Evolutionary conservation across 1,284 basidiomycete genomes (phyloP).

Genomic region (Ceratobasidium sp.): DNA sequence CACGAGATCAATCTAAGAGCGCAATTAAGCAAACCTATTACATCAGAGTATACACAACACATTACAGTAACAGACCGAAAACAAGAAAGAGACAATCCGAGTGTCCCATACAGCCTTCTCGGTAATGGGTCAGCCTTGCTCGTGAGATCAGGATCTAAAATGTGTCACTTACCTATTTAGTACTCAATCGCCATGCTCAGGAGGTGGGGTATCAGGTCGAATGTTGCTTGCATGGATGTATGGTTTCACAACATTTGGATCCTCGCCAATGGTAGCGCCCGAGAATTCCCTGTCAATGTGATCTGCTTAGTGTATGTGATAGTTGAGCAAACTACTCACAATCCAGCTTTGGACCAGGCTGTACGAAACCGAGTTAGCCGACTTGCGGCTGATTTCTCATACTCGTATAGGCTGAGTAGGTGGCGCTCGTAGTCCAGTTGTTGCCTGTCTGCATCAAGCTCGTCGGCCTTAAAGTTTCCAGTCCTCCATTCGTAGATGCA

Average conservation of each 20-base stretch:
- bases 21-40: too few relatives aligned
- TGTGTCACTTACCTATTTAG: background rate
- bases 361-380: background rate
- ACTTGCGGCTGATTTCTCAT: background rate
- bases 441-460: constrained; percentile 11
- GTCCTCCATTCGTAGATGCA: constrained; percentile 8
- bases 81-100: too few relatives aligned
- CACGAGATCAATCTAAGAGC: too few relatives aligned
- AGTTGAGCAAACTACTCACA: constrained; percentile 1
- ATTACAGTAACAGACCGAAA: too few relatives aligned
- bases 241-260: background rate
- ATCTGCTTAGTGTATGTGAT: background rate
- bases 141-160: background rate
- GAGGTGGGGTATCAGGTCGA: constrained; percentile 13
- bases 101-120: background rate
- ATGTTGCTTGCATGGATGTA: constrained; percentile 2
- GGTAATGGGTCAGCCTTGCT: background rate
- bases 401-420: constrained; percentile 4
- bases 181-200: background rate
- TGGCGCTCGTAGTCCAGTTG: background rate
- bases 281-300: background rate
- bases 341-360: background rate
- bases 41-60: too few relatives aligned
- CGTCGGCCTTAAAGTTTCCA: background rate
- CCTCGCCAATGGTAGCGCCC: background rate